Evolutionary conservation across 2,329 filamentous ascomycete species (phyloP), one percentile per base, ranked within the genome.

Genomic region (Penicillium sp.): DNA sequence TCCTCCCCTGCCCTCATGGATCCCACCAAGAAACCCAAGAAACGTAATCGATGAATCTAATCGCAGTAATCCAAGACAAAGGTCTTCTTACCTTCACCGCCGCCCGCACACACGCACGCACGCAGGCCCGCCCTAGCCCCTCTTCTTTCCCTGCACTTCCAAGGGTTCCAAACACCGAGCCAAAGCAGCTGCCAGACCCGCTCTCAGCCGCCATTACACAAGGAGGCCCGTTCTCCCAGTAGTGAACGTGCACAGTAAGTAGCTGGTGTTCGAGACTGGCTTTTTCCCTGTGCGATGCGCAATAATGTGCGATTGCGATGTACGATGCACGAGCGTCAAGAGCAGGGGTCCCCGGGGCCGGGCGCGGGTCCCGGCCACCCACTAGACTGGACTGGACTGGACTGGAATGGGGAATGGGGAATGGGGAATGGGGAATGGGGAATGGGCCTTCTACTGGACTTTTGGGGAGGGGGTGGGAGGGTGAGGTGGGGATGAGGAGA

Each of bases 191-290:
- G 26, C 30, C 55, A 21, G 13, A 19, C 6, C 30, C 15, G 31
- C 41, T 57, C 50, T 57, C 55, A 38, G 31, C 15, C 48, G 19
- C 23, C 6, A 48, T 51, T 38, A 57, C 46, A 57, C 55, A 44
- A 35, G 44, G 55, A 50, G 55, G 55, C 15, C 55, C 31, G 55
- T 44, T 50, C 55, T 7, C 26, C 21, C 31, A 41, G 6, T 38
- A 15, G 15, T 9, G 13, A 9, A 35, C 31, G 13, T 35, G 35
- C 15, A 41, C 35, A 41, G 13, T 21, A 21, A 26, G 26, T 26
- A 26, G 26, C 5, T 4, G 26, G 26, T 26, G 26, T 3, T 26
- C 26, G 3, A 26, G 35, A 13, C 11, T 41, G 35, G 35, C 35
- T 11, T 5, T 38, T 41, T 41, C 11, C 35, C 15, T 41, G 26